A percentile compares a stretch with the other conserved stretches of the same genome.
phyloP scores from a whole-genome alignment of 805 yeast species.

The Barnettozyma wickerhamii region DNA sequence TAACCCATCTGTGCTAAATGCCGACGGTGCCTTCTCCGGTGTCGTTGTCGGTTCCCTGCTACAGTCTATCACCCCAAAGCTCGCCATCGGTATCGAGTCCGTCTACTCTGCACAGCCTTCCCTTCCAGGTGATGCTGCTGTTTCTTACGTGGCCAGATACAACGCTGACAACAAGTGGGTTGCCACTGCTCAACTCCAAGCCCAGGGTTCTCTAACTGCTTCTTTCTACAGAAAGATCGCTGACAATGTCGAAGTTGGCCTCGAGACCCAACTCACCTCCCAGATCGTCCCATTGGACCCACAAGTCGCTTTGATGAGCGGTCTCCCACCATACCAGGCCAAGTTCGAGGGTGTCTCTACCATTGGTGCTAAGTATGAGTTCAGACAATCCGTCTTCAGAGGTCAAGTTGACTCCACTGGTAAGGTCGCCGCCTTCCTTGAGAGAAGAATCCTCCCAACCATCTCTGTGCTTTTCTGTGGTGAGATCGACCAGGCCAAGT shows the following conservation, averaged over 20 bases:
- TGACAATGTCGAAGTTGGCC: slow-evolving; percentile 91
- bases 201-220: slow-evolving; percentile 84
- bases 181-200: slow-evolving; percentile 89
- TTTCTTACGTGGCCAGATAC: slow-evolving; percentile 87
- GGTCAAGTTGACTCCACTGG: slow-evolving; percentile 92
- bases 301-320: slow-evolving; percentile 64
- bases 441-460: slow-evolving; percentile 90
- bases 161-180: slow-evolving; percentile 79
- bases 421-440: slow-evolving; percentile 85
- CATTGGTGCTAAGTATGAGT: slow-evolving; percentile 95
- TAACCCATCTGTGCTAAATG: slow-evolving; percentile 74
- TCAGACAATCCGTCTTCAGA: slow-evolving; percentile 92
- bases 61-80: slow-evolving; percentile 80
- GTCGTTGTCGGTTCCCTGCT: slow-evolving; percentile 87
- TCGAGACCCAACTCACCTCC: slow-evolving; percentile 81
- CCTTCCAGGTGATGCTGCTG: slow-evolving; percentile 85
- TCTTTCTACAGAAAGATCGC: slow-evolving; percentile 94
- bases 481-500: slow-evolving; percentile 84
- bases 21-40: slow-evolving; percentile 73
- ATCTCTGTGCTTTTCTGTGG: slow-evolving; percentile 85
- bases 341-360: slow-evolving; percentile 89
- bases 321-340: slow-evolving; percentile 78
- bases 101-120: slow-evolving; percentile 76
- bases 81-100: slow-evolving; percentile 89
- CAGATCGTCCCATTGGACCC: slow-evolving; percentile 62